Conservation (phyloP, 495 filamentous ascomycete genomes). For the Hypomontagnella submonticulosa region DNA sequence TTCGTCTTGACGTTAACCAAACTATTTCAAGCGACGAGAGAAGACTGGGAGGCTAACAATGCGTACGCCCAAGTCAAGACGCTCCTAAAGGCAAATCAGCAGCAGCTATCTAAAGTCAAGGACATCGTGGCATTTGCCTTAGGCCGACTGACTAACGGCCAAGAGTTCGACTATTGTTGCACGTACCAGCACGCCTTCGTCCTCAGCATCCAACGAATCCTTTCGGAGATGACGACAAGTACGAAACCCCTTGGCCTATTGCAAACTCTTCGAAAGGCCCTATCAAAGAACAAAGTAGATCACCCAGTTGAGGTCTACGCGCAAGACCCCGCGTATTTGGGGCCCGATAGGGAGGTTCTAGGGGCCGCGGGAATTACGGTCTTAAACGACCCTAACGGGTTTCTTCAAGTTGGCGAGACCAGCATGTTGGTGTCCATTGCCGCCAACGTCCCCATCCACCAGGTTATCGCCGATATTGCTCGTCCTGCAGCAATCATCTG, state of each 20-base stretch:
- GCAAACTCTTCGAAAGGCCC: not conserved
- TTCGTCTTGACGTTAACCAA: not conserved
- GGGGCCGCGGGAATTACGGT: conserved; percentile 19
- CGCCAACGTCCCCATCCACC: conserved; percentile 43
- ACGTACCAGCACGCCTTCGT: conserved; percentile 29
- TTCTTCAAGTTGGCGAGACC: conserved; percentile 44
- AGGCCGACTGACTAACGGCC: conserved; percentile 9
- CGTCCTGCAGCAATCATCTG: conserved; percentile 47
- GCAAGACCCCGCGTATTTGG: conserved; percentile 48
- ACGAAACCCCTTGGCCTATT: not conserved
- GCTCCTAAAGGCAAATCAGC: not conserved
- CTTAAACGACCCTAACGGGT: conserved; percentile 46
- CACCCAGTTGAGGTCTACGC: conserved; percentile 19
- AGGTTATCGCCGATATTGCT: conserved; percentile 49
- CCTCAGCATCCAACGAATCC: conserved; percentile 12
- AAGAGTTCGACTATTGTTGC: not conserved
- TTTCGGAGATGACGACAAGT: conserved; percentile 7
- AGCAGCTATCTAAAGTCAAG: conserved; percentile 1
- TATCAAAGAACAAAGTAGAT: not conserved
- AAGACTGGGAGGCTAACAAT: conserved; percentile 13
- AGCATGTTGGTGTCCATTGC: conserved; percentile 44
- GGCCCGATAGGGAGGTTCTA: conserved; percentile 35
- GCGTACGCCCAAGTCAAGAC: not conserved
- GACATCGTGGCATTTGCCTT: conserved; percentile 26
- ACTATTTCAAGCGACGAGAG: not conserved